Evolutionary conservation across 805 yeast genomes (phyloP), one percentile per base, ranked within the genome.

Genomic region (Yarrowia sp.): DNA sequence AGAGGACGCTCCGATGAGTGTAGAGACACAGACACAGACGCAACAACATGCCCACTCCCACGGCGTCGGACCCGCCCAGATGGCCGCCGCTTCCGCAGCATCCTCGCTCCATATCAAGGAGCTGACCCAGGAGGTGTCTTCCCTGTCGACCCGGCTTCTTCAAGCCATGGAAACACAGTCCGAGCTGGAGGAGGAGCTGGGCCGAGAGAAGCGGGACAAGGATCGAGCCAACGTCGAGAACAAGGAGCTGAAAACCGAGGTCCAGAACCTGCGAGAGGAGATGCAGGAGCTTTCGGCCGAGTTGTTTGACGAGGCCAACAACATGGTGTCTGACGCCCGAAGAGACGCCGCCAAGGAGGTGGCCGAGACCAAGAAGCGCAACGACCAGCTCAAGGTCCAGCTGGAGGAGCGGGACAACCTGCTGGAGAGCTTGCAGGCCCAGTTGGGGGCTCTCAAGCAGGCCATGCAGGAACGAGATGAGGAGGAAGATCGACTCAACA

Each of bases 301-400:
- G 2, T 79, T 92, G 61, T 92, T 92, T 75, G 88, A 86, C 71
- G 94, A 91, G 75, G 97, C 97, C 35, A 91, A 91, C 75, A 83
- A 83, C 58, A 90, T 91, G 91, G 97, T 92, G 8, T 86, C 89
- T 63, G 86, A 87, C 71, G 97, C 97, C 0, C 85, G 90, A 70
- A 82, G 86, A 67, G 89, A 88, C 53, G 75, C 79, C 14, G 79
- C 79, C 69, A 84, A 88, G n/a, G 83, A 88, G 75, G 86, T 85
- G 50, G 83, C 82, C 70, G 86, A 87, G 72, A 69, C 75, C 64
- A 74, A 73, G 46, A 77, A 85, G 63, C 86, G 87, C n/a, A 89
- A 90, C 80, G 89, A 84, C 79, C 87, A 86, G 75, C 80, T 91
- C 73, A 82, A 90, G 76, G 93, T 89, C 79, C 94, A 90, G 76